Evolutionary conservation across 805 yeast genomes (phyloP), one percentile per base, ranked within the genome.

Genomic region (Zygosaccharomyces bailii): DNA sequence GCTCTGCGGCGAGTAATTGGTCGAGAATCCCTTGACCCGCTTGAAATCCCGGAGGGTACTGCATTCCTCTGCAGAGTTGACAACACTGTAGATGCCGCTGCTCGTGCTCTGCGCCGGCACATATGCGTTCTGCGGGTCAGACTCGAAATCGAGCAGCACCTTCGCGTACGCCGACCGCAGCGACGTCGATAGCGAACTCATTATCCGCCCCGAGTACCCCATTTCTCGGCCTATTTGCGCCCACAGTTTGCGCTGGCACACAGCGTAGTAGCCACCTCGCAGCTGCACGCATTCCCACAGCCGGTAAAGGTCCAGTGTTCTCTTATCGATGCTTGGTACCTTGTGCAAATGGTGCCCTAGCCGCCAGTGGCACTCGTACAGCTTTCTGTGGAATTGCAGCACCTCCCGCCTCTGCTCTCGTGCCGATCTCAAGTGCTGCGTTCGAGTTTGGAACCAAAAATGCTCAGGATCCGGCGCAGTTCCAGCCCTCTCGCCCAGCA

Each of bases 171-270:
- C 76, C 1, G 78, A 63, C 55, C 82, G 78, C 48, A 85, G 66
- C 1, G 88, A 75, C 11, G 88, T 76, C 10, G 87, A 80, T 35
- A 84, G 61, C 9, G 88, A 81, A 24, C 86, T 80, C 76, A 82
- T 80, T 41, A 81, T 79, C 52, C 79, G 75, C 2, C 87, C 88
- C 24, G 79, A 74, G 59, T 81, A 84, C 0, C 95, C 95, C 39
- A 87, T 66, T 54, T 86, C 95, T 43, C 89, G 71, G 10, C 91
- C 91, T 7, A 87, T 75, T 56, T 84, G 88, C 1, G 88, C 88
- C 96, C 96, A 87, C 36, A 78, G 69, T 55, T 84, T 84, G 44
- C 74, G 75, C 44, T 73, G 63, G 36, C 84, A 76, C n/a, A 86
- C 89, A 8, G 65, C 70, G 8, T 71, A 70, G 57, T 72, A 80